Conservation (phyloP, 176 grass and related monocot species). For the Carex cristatella region DNA sequence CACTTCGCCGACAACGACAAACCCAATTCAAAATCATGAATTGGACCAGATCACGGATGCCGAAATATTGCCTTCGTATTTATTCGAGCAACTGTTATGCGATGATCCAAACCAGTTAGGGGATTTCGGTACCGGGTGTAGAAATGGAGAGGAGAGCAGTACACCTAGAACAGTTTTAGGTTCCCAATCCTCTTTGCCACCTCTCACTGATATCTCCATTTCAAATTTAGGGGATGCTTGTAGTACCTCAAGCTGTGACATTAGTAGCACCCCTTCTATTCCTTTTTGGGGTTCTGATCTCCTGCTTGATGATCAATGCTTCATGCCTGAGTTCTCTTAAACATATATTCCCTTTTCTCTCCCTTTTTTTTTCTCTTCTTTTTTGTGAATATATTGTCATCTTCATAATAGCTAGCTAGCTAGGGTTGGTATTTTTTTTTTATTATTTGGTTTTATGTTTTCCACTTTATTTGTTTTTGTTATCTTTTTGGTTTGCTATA, state of each 20-base stretch:
- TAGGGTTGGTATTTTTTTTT: conserved; percentile 29
- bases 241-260: conserved; percentile 61
- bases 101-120: conserved; percentile 28
- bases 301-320: conserved; percentile 60
- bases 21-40: conserved; percentile 27
- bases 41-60: conserved; percentile 35
- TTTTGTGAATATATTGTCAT: conserved; percentile 32
- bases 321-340: conserved; percentile 55
- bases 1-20: conserved; percentile 37
- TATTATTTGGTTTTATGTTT: conserved; percentile 14
- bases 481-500: conserved; percentile 19
- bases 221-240: conserved; percentile 62
- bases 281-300: conserved; percentile 44
- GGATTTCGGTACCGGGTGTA: conserved; percentile 24
- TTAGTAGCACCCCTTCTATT: conserved; percentile 37
- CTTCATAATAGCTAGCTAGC: background rate
- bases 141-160: conserved; percentile 29
- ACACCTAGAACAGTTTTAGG: conserved; percentile 35
- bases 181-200: conserved; percentile 59
- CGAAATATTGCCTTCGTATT: conserved; percentile 41
- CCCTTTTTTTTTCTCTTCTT: background rate
- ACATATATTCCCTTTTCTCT: background rate
- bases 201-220: conserved; percentile 55
- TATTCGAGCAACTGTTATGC: conserved; percentile 41
- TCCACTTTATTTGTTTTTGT: conserved; percentile 14